A percentile compares a stretch with the other conserved stretches of the same genome.
Conservation (phyloP, 2,329 filamentous ascomycete genomes). For the Eutypella sp. region DNA sequence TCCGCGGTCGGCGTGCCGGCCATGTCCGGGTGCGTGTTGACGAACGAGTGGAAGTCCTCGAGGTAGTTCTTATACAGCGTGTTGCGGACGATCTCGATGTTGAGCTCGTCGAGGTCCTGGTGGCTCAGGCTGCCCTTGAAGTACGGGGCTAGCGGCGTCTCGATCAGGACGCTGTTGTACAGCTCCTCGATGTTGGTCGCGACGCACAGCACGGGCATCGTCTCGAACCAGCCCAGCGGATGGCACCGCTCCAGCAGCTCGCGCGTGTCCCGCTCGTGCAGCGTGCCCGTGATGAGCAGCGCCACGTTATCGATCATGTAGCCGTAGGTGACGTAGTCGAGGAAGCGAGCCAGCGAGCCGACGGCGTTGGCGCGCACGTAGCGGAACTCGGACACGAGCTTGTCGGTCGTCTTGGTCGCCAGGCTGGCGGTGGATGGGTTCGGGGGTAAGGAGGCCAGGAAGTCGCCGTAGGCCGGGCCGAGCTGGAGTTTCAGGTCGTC, state of each 20-base stretch:
- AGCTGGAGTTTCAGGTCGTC: conserved; percentile 98
- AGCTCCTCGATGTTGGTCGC: conserved; percentile 98
- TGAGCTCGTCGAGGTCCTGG: conserved; percentile 95
- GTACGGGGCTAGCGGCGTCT: conserved; percentile 91
- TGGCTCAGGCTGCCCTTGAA: conserved; percentile 97
- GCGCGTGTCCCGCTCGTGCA: conserved; percentile 94
- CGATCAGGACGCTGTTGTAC: conserved; percentile 95
- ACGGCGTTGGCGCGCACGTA: conserved; percentile 93
- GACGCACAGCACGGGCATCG: conserved; percentile 95
- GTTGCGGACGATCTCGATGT: conserved; percentile 98
- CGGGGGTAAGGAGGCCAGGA: conserved; percentile 85
- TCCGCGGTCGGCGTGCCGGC: conserved; percentile 83
- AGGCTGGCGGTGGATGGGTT: conserved; percentile 96
- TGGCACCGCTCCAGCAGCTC: conserved; percentile 95
- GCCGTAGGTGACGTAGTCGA: conserved; percentile 97
- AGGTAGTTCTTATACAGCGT: conserved; percentile 99
- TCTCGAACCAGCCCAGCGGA: conserved; percentile 97
- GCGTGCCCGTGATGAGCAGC: conserved; percentile 91
- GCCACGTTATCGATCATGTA: conserved; percentile 99
- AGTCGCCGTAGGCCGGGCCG: conserved; percentile 93
- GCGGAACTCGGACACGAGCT: conserved; percentile 94
- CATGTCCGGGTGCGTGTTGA: conserved; percentile 85
- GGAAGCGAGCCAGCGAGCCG: conserved; percentile 86
- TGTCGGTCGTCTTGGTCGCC: conserved; percentile 93
- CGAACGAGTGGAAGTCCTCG: conserved; percentile 93